Base-by-base conservation (phyloP, 2,329 filamentous ascomycete genomes). In the Penicillium expansum region DNA sequence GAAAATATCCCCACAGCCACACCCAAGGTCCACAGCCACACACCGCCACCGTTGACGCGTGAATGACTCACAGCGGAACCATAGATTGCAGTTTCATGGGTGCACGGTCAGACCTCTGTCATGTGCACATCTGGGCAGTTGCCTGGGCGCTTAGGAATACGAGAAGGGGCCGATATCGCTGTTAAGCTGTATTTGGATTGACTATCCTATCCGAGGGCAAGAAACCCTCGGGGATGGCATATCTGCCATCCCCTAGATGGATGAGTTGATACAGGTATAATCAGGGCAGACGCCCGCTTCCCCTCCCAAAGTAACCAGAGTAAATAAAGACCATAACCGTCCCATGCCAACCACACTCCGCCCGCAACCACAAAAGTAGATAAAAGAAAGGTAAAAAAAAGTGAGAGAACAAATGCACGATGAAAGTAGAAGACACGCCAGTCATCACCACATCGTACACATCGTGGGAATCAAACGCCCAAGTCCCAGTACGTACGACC, bases 311-410 rank as follows among this genome's bases (percentile, higher is more conserved):
- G 24, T 55, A 48, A 51, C 20, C 52, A 30, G 38, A 58, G 61
- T 56, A 56, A 54, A 64, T 52, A 63, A 55, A 58, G 60, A 63
- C 56, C 55, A 66, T 48, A 55, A 62, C 62, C 69, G 61, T 59
- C 64, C 69, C 66, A 63, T 67, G 64, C 63, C 69, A 59, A 64
- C 60, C 67, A 62, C 69, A 69, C 70, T 71, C 70, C 69, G 54
- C 63, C 61, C 61, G 60, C 57, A 64, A 59, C 52, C 59, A 61
- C 50, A 20, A 33, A 50, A 50, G 58, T 56, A 59, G 61, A 58
- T 62, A 56, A 57, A 55, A 53, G 59, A 64, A 62, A 56, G 55
- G 53, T 6, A 5, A 2, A 38, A 64, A 55, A 59, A 65, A 60
- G 48, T 61, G 61, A 63, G 60, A 50, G 43, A 63, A 63, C 56